Evolutionary conservation across 768 basidiomycete genomes (phyloP).

Genomic region (Thelephora aurantiotincta): DNA sequence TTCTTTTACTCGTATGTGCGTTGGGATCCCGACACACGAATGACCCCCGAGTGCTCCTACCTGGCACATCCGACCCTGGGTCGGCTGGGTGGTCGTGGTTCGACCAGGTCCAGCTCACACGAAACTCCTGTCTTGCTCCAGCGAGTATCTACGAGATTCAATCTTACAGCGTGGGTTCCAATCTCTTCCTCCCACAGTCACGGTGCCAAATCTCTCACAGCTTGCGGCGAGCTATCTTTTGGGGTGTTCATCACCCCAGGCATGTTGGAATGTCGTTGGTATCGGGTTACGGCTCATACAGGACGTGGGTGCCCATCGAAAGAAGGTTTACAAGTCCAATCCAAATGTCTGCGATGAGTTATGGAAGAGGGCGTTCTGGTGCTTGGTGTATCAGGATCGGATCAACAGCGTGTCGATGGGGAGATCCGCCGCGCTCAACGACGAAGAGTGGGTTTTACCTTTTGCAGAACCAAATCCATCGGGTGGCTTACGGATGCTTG

Average conservation of each 20-base stretch:
- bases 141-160: constrained; percentile 8
- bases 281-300: constrained; percentile 32
- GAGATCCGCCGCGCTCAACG: constrained; percentile 47
- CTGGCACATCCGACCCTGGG: constrained; percentile 7
- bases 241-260: constrained; percentile 6
- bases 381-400: constrained; percentile 28
- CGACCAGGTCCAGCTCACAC: constrained; percentile 22
- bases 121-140: constrained; percentile 15
- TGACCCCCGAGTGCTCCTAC: constrained; percentile 25
- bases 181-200: constrained; percentile 11
- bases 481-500: neutral
- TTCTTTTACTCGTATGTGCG: constrained; percentile 41
- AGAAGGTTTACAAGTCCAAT: constrained; percentile 31
- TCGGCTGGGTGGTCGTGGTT: constrained; percentile 32
- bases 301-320: constrained; percentile 68
- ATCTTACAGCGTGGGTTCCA: constrained; percentile 3
- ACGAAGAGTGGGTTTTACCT: constrained; percentile 42
- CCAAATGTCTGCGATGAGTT: constrained; percentile 47
- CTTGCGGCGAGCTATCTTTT: constrained; percentile 4
- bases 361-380: constrained; percentile 74
- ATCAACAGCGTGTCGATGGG: constrained; percentile 33
- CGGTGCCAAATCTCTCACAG: constrained; percentile 4
- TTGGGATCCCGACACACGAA: constrained; percentile 28
- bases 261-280: constrained; percentile 17
- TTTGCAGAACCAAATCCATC: neutral